These are phyloP conservation scores for Linnemannia zychae DNA, from an alignment of 192 early-diverging fungal species.

Conservation along the genomic window DNA sequence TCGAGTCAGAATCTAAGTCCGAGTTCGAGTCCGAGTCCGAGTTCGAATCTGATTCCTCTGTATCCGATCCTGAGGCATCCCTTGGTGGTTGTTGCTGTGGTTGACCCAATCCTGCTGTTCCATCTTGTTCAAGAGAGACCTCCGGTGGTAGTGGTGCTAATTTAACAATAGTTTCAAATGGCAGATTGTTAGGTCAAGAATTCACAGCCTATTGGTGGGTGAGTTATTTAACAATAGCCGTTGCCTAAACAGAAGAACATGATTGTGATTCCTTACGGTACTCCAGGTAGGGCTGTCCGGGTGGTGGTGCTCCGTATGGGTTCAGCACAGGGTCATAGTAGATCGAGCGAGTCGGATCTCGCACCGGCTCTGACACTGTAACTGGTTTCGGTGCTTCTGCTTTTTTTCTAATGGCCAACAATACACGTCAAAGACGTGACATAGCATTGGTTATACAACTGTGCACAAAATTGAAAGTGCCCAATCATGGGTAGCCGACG, in stretches of 20 bases:
- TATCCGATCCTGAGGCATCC: conserved; percentile 2
- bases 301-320: conserved; percentile 54
- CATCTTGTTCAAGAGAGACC: conserved; percentile 11
- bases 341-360: conserved; percentile 50
- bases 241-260: not conserved
- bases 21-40: conserved; percentile 25
- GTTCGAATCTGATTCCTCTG: conserved; percentile 12
- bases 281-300: conserved; percentile 50
- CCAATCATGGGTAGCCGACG: too few relatives aligned
- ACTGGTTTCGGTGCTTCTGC: conserved; percentile 27
- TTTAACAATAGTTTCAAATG: not conserved
- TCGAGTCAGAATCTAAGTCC: conserved; percentile 37
- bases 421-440: not conserved
- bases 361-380: conserved; percentile 27
- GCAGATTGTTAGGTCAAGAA: not conserved
- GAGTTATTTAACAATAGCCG: not conserved
- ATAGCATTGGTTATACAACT: not conserved
- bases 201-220: not conserved
- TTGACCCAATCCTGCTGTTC: not conserved
- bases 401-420: conserved; percentile 29
- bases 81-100: conserved; percentile 18
- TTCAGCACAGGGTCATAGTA: conserved; percentile 54
- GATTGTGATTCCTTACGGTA: conserved; percentile 30
- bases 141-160: conserved; percentile 33
- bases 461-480: not conserved